phyloP scores from a whole-genome alignment of 495 filamentous ascomycete species.

The Daldinia loculata region DNA sequence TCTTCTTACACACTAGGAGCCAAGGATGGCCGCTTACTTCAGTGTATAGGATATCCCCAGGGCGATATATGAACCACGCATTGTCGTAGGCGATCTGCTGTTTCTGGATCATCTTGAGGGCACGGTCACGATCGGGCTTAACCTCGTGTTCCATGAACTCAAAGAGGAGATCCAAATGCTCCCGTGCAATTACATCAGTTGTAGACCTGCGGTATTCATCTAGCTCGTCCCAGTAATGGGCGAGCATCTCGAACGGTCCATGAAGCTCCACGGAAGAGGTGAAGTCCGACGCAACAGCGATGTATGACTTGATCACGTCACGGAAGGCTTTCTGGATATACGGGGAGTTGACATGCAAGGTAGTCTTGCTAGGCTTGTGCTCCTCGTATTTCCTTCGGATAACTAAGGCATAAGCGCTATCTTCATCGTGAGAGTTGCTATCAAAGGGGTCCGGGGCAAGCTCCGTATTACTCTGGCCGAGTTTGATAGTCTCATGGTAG shows the following conservation, averaged over 20 bases:
- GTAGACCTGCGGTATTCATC: slow-evolving; percentile 38
- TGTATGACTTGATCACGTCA: slow-evolving; percentile 52
- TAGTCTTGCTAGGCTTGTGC: slow-evolving; percentile 43
- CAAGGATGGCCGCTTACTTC: slow-evolving; percentile 44
- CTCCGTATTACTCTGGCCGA: slow-evolving; percentile 22
- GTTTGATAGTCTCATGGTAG: slow-evolving; percentile 40
- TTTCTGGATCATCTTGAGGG: slow-evolving; percentile 41
- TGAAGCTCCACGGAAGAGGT: slow-evolving; percentile 44
- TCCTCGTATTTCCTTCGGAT: slow-evolving; percentile 44
- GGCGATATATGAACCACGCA: slow-evolving; percentile 53
- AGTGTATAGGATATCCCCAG: slow-evolving; percentile 45
- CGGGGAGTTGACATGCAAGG: slow-evolving; percentile 55
- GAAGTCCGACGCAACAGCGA: slow-evolving; percentile 48
- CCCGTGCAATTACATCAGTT: slow-evolving; percentile 41
- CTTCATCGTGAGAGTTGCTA: slow-evolving; percentile 19
- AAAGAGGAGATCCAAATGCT: slow-evolving; percentile 49
- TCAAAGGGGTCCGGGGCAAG: slow-evolving; percentile 34
- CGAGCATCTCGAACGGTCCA: slow-evolving; percentile 42
- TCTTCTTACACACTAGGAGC: slow-evolving; percentile 44
- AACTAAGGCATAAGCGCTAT: slow-evolving; percentile 48
- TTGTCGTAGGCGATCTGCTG: slow-evolving; percentile 44
- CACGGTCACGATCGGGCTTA: slow-evolving; percentile 40
- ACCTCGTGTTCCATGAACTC: slow-evolving; percentile 48
- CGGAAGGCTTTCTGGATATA: slow-evolving; percentile 49
- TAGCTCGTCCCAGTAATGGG: slow-evolving; percentile 49